Base-by-base conservation (phyloP, 2,329 filamentous ascomycete genomes). In the Apiospora saccharicola region DNA sequence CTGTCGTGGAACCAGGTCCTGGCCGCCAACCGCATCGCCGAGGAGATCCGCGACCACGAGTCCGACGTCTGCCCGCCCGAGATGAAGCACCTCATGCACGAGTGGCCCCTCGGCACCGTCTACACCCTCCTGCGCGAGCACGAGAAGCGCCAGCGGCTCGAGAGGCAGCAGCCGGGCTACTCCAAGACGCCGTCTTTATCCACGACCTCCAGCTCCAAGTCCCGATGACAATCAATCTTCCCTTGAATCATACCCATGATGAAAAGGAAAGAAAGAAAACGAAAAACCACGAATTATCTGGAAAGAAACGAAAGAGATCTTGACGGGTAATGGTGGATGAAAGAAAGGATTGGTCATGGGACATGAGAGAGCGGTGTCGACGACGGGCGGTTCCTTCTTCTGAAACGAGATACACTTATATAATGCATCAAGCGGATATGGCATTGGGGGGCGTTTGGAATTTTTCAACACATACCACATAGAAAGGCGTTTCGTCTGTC, bases 1-100 rank as follows among this genome's bases (percentile, higher is more conserved):
- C 77, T 83, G 8, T 79, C 81, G 1, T 83, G 81, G 81, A 80
- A 77, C 68, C 81, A 83, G 72, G 70, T 83, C 22, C 75, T 83
- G 12, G 77, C 77, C 1, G 64, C 82, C 43, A 82, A 83, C 67
- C 80, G 79, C 4, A 75, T 79, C 24, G 79, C 81, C 74, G 80
- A 83, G 71, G 81, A 83, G 69, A 79, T 82, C 73, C 80, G 77
- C 69, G 78, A 83, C 74, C 71, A 80, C 24, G 75, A 75, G 1
- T 81, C 80, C 16, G 69, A 78, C 13, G 74, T 82, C 19, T 82
- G 80, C 69, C 80, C 80, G 12, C 26, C 72, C 47, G 49, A 76
- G 30, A 69, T 77, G 16, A 69, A 71, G 19, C 57, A 73, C n/a
- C 73, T 75, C 47, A 74, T 77, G 44, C 71, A 73, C 53, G 74